phyloP scores from a whole-genome alignment of 2,329 filamentous ascomycete genomes.

The Chaetomium olivaceum region DNA sequence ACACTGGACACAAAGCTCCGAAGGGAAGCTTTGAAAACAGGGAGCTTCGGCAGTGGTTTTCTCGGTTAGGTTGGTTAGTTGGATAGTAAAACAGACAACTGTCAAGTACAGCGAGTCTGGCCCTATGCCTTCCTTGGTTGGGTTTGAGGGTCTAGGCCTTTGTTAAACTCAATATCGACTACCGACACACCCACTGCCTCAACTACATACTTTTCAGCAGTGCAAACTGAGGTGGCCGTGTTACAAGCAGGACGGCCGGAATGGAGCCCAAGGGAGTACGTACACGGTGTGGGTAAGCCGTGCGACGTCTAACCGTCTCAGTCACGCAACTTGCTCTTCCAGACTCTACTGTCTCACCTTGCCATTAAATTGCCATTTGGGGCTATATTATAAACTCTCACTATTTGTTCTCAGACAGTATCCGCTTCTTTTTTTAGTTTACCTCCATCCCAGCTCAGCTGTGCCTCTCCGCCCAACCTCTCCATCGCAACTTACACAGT shows the following conservation, averaged over 20 bases:
- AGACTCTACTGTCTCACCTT: neutral
- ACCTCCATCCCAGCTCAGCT: neutral
- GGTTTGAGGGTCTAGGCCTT: too few species aligned
- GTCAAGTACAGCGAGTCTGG: neutral
- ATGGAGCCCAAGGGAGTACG: neutral
- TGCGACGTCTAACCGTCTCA: neutral
- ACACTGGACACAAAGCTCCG: slow-evolving; percentile 1
- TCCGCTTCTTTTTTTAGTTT: neutral
- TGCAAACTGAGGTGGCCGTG: too few species aligned
- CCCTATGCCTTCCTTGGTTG: too few species aligned
- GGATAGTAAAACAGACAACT: neutral
- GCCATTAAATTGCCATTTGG: neutral
- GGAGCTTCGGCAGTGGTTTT: neutral
- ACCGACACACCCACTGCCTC: too few species aligned
- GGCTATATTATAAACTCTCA: neutral
- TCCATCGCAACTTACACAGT: neutral
- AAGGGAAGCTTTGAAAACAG: neutral
- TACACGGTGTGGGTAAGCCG: neutral
- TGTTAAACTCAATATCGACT: too few species aligned
- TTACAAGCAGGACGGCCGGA: too few species aligned
- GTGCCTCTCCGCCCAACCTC: neutral
- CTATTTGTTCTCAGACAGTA: neutral
- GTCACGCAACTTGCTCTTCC: neutral
- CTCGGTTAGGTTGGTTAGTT: neutral
- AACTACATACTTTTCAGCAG: too few species aligned